A percentile compares a stretch with the other conserved stretches of the same genome.
phyloP scores from a whole-genome alignment of 2,329 filamentous ascomycete genomes.

The Pestalotiopsis sp. region DNA sequence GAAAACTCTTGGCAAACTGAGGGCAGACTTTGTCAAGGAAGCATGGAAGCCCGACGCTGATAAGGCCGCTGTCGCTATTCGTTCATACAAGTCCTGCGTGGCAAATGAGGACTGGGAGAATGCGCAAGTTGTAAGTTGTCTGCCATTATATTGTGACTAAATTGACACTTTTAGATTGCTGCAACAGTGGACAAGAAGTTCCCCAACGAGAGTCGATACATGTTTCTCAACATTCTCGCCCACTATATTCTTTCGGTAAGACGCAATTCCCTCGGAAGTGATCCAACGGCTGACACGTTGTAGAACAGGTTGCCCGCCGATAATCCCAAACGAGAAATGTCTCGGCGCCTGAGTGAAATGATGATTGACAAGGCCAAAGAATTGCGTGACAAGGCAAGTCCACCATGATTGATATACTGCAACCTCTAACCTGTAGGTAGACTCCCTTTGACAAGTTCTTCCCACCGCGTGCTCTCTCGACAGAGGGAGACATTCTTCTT shows the following conservation, averaged over 20 bases:
- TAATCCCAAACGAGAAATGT: slow-evolving; percentile 12
- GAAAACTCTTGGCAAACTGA: slow-evolving; percentile 51
- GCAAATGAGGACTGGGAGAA: slow-evolving; percentile 58
- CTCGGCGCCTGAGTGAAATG: slow-evolving; percentile 1
- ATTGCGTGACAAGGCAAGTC: slow-evolving; percentile 9
- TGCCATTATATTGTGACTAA: slow-evolving; percentile 1
- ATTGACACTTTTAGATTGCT: slow-evolving; percentile 46
- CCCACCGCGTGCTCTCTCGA: slow-evolving; percentile 12
- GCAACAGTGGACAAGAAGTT: slow-evolving; percentile 55
- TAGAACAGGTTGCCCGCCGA: not conserved
- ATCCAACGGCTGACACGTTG: not conserved
- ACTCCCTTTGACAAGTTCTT: slow-evolving; percentile 10
- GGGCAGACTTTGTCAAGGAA: slow-evolving; percentile 51
- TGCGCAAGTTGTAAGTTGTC: slow-evolving; percentile 53
- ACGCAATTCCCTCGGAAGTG: not conserved
- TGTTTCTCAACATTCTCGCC: slow-evolving; percentile 59
- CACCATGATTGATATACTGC: not conserved
- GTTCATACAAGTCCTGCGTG: slow-evolving; percentile 55
- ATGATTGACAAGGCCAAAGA: slow-evolving; percentile 14
- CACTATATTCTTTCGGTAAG: slow-evolving; percentile 55
- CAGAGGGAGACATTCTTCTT: slow-evolving; percentile 24
- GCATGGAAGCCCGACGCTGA: slow-evolving; percentile 46
- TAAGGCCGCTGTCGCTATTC: slow-evolving; percentile 37
- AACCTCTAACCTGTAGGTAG: slow-evolving; percentile 11
- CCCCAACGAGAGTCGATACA: slow-evolving; percentile 47